phyloP scores from a whole-genome alignment of 2,329 filamentous ascomycete species.

The Botrytis deweyae region DNA sequence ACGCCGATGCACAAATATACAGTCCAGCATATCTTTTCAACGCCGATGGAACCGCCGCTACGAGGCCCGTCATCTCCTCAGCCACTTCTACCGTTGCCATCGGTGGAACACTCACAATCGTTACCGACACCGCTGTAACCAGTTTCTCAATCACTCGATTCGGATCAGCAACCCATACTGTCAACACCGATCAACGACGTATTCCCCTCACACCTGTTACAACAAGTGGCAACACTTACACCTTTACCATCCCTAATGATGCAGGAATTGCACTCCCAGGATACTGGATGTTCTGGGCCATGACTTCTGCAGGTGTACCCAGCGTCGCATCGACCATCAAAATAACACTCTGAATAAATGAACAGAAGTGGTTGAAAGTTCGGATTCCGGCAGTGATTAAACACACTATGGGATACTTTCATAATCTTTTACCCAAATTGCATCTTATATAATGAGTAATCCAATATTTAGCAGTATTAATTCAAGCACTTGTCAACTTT shows the following conservation, averaged over 20 bases:
- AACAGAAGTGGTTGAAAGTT: not conserved
- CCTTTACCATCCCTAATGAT: slow-evolving; percentile 47
- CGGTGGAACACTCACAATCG: slow-evolving; percentile 40
- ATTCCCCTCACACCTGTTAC: slow-evolving; percentile 44
- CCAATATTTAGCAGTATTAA: not conserved
- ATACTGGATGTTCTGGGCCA: slow-evolving; percentile 54
- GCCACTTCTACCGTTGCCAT: slow-evolving; percentile 39
- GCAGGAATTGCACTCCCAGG: slow-evolving; percentile 52
- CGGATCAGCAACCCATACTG: slow-evolving; percentile 52
- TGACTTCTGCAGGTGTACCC: slow-evolving; percentile 47
- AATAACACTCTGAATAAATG: not conserved
- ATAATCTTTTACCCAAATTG: not conserved
- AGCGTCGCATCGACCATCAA: slow-evolving; percentile 41
- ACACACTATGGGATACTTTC: not conserved
- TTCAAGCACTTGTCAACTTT: not conserved
- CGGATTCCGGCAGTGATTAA: not conserved
- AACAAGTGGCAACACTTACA: slow-evolving; percentile 39
- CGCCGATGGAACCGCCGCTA: slow-evolving; percentile 42
- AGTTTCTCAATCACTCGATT: slow-evolving; percentile 49
- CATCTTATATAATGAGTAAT: not conserved
- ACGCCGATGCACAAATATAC: slow-evolving; percentile 56
- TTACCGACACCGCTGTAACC: slow-evolving; percentile 34
- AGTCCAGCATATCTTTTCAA: slow-evolving; percentile 56
- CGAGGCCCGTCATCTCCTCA: slow-evolving; percentile 45
- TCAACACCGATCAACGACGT: slow-evolving; percentile 59